Conservation (phyloP, 768 basidiomycete species). For the Coprinopsis cinerea region DNA sequence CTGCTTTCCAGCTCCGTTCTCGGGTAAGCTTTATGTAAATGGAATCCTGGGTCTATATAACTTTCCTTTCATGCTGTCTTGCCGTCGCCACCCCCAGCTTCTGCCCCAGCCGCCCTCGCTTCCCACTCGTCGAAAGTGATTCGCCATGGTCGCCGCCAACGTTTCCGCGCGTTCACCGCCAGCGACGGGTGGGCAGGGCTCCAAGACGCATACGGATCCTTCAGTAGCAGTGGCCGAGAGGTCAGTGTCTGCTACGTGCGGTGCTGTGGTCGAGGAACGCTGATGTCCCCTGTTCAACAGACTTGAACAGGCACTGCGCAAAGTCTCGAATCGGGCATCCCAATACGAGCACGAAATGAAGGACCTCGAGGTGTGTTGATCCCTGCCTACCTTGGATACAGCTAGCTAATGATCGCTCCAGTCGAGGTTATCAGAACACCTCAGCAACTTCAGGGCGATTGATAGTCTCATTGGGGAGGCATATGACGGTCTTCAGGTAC, state of each 20-base stretch:
- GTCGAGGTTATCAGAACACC: constrained; percentile 61
- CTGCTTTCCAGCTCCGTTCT: too few relatives aligned
- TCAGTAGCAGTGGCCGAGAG: constrained; percentile 5
- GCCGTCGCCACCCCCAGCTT: not conserved
- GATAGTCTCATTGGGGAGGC: constrained; percentile 66
- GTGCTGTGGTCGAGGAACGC: too few relatives aligned
- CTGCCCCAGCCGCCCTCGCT: not conserved
- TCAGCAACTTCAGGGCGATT: constrained; percentile 71
- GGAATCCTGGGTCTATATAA: not conserved
- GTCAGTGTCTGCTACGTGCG: not conserved
- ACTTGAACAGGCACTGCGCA: constrained; percentile 42
- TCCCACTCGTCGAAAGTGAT: not conserved
- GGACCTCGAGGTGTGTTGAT: constrained; percentile 44
- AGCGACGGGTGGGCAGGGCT: not conserved
- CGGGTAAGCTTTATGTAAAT: constrained; percentile 3
- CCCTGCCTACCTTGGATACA: not conserved
- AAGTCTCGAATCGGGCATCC: constrained; percentile 39
- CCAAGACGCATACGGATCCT: not conserved
- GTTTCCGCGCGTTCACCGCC: not conserved
- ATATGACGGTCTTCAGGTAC: constrained; percentile 52
- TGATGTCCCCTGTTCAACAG: constrained; percentile 14
- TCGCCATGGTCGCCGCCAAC: not conserved
- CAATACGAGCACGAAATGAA: constrained; percentile 55
- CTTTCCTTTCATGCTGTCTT: constrained; percentile 3
- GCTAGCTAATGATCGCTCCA: constrained; percentile 20